phyloP scores from a whole-genome alignment of 192 early-diverging fungal genomes.

The Coemansia sp. region DNA sequence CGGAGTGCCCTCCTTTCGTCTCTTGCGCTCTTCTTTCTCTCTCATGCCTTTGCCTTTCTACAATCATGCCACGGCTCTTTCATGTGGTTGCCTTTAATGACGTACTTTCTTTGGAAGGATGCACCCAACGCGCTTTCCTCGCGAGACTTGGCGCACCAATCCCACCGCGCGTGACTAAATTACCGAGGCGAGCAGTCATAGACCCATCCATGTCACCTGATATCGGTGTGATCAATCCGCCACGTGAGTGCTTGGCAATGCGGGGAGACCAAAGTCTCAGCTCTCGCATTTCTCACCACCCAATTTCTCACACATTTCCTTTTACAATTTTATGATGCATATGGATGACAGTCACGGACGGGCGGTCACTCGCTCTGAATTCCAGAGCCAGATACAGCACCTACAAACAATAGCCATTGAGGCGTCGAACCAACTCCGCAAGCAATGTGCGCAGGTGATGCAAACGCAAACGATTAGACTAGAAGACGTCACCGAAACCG shows the following conservation, averaged over 20 bases:
- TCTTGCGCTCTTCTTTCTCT: no score
- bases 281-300: not conserved
- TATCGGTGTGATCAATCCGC: no score
- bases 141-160: no score
- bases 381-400: conserved; percentile 22
- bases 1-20: not conserved
- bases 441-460: conserved; percentile 25
- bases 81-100: no score
- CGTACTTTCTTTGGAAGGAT: no score
- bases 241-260: not conserved
- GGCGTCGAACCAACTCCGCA: conserved; percentile 27
- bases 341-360: conserved; percentile 1
- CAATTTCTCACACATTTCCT: not conserved
- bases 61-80: no score
- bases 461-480: conserved; percentile 40
- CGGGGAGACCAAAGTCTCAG: not conserved
- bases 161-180: no score
- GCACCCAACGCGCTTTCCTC: no score
- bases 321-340: not conserved
- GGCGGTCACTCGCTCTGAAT: conserved; percentile 2
- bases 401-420: conserved; percentile 43
- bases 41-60: no score
- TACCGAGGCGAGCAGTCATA: no score
- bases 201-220: no score
- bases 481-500: conserved; percentile 34